Evolutionary conservation across 345 rosid species (phyloP), one percentile per base, ranked within the genome.

Genomic region (Citrus inodora): DNA sequence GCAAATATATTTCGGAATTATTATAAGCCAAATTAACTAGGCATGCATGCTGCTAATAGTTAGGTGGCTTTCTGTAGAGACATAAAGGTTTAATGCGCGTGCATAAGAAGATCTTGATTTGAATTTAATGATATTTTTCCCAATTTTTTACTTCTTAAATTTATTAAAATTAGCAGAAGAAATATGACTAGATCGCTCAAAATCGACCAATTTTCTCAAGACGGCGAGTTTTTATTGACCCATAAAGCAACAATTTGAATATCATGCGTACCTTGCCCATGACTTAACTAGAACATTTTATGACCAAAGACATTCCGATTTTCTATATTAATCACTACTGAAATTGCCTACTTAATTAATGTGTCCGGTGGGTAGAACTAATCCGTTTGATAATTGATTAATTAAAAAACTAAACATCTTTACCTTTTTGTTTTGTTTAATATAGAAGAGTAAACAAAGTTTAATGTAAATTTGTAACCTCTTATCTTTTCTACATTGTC

Each of bases 401-500:
- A 46, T 46, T 13, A 13, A 46, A 46, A 46, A 46, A 46, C 1
- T 46, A 46, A 46, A 3, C 1, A 46, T 10, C 10, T 42, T 46
- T 3, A 46, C 0, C 46, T 42, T 3, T 42, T 13, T 46, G 1
- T 46, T 46, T 46, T 3, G 0, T 9, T 46, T 13, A 46, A 46
- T 3, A 11, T 0, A 13, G 0, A 46, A 46, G 5, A 46, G 0
- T 13, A 16, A 11, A 46, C 1, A 0, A 46, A 3, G 0, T 13
- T 0, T 11, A 42, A 11, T 10, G 3, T 42, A 42, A 40, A 0
- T 0, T 0, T 42, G 11, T 13, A 46, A 0, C 1, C 17, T 11
- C 4, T 0, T 13, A 0, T 10, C 4, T 9, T 9, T 0, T 42
- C 6, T 46, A 3, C 0, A 46, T 46, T 10, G 0, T 0, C 0